Conservation (phyloP, 2,329 filamentous ascomycete genomes). For the Clonostachys chloroleuca region DNA sequence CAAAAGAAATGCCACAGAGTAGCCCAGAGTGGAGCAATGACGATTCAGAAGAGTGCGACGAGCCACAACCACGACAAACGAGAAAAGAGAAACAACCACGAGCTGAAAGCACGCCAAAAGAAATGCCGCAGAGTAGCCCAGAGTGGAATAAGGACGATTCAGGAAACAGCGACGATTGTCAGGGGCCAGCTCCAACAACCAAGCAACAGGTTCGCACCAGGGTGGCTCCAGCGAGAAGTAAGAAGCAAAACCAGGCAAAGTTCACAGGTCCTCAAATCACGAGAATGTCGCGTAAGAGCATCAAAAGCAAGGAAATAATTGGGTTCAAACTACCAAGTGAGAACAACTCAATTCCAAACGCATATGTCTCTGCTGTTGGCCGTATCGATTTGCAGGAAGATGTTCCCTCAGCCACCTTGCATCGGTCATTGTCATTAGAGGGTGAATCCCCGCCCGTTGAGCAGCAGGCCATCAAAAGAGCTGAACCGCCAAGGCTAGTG, state of each 20-base stretch:
- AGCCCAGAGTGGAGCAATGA: not conserved
- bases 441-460: too few species aligned
- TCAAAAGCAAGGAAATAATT: slow-evolving; percentile 42
- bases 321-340: slow-evolving; percentile 22
- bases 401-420: too few species aligned
- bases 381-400: not conserved
- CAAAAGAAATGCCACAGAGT: not conserved
- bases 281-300: slow-evolving; percentile 31
- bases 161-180: not conserved
- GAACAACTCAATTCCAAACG: not conserved
- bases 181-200: not conserved
- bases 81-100: not conserved
- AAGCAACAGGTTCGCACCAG: not conserved
- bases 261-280: not conserved
- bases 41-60: not conserved
- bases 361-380: not conserved
- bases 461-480: too few species aligned
- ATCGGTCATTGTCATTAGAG: too few species aligned
- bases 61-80: not conserved
- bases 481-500: too few species aligned
- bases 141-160: not conserved
- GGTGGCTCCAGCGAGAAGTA: not conserved
- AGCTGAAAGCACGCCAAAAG: not conserved
- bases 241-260: not conserved
- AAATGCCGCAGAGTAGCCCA: not conserved